A percentile compares a stretch with the other conserved stretches of the same genome.
These are phyloP conservation scores for Sphagnum tenellum DNA, from an alignment of 225 moss, liverwort and hornwort species.

Conservation along the genomic window DNA sequence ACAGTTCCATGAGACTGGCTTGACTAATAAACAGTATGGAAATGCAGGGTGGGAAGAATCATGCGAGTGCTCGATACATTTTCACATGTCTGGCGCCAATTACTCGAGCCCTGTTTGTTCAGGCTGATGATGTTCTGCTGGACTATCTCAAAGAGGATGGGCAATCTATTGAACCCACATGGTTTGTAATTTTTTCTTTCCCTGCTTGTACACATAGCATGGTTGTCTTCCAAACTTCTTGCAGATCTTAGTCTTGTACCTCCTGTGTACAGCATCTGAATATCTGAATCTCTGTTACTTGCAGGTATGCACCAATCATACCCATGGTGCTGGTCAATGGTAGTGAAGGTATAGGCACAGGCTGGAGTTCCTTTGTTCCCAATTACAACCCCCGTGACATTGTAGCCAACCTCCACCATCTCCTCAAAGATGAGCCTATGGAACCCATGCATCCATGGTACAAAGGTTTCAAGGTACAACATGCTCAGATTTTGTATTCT, in stretches of 20 bases:
- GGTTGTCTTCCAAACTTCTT: too few species aligned
- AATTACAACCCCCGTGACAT: slow-evolving; percentile 92
- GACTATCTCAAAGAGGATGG: slow-evolving; percentile 91
- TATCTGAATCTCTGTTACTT: neutral
- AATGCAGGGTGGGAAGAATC: slow-evolving; percentile 88
- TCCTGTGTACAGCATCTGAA: neutral
- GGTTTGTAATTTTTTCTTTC: slow-evolving; percentile 15
- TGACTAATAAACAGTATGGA: neutral
- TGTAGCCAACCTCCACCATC: slow-evolving; percentile 46
- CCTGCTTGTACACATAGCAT: too few species aligned
- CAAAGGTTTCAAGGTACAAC: slow-evolving; percentile 85
- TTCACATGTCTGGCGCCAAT: slow-evolving; percentile 86
- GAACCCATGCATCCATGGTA: slow-evolving; percentile 89
- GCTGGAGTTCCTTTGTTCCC: slow-evolving; percentile 95
- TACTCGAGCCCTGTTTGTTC: slow-evolving; percentile 72
- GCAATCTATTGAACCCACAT: slow-evolving; percentile 73
- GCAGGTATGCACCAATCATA: slow-evolving; percentile 82
- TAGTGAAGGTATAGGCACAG: slow-evolving; percentile 97
- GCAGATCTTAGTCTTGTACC: neutral
- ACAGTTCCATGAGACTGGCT: too few species aligned
- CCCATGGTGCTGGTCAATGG: slow-evolving; percentile 96
- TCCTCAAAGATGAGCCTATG: slow-evolving; percentile 66
- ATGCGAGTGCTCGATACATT: slow-evolving; percentile 91
- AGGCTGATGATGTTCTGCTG: slow-evolving; percentile 80
- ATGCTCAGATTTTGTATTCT: neutral